Base-by-base conservation (phyloP, 2,329 filamentous ascomycete genomes). In the Penicillium sp. region DNA sequence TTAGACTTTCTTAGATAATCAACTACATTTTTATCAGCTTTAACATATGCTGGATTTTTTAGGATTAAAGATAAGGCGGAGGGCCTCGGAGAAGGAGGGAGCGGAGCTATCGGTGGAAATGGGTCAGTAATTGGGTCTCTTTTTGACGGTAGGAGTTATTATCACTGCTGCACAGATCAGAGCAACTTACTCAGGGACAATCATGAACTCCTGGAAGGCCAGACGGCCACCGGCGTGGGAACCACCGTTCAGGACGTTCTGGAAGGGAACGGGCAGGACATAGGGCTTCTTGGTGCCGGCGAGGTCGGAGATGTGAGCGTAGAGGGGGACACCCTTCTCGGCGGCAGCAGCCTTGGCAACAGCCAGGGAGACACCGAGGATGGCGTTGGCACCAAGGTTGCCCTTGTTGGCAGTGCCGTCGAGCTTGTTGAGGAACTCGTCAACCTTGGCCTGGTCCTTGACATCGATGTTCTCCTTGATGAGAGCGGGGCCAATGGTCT, bases 161-260 rank as follows among this genome's bases (percentile, higher is more conserved):
- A 11, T 24, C 2, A n/a, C 24, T n/a, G 35, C 35, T 9, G 13
- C 2, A 24, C n/a, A 24, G 6, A 27, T n/a, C 6, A 5, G 18
- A 16, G n/a, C 6, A 40, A 81, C 85, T 77, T 82, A 89, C 83
- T 86, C 88, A 66, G 91, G 91, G 59, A 94, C 91, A 70, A 96
- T 94, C 92, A 96, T 96, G 86, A 96, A 96, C 82, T 96, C 92
- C 82, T 96, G 92, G 87, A 96, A 96, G 69, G 91, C 91, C 71
- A 96, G 87, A 77, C 93, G 91, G 75, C 95, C 95, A 86, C 95
- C 95, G 69, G 95, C 95, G 85, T 99, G 95, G 74, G 94, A 98
- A 70, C 95, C 89, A 76, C 91, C 91, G 80, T 96, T 96, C 69
- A 96, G 85, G 76, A 96, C 91, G 82, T 96, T 96, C 89, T 92